Conservation (phyloP, 768 basidiomycete species). For the Dentipellis fragilis region DNA sequence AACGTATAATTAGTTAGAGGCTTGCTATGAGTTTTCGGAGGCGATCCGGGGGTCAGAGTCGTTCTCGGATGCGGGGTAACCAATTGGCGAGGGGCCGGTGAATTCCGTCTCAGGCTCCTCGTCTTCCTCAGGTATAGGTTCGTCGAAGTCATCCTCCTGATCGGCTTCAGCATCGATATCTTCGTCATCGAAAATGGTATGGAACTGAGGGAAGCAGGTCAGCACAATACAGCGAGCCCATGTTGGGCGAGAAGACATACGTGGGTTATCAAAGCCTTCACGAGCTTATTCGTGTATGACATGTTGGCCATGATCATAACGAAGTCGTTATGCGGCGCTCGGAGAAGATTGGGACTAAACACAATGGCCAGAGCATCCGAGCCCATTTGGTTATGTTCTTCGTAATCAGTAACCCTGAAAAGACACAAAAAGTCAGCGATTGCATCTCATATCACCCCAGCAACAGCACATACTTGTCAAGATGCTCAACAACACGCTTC, state of each 20-base stretch:
- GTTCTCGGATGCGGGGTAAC: background rate
- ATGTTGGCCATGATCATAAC: slow-evolving; percentile 72
- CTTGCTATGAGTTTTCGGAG: background rate
- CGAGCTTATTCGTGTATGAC: slow-evolving; percentile 21
- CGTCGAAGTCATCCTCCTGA: slow-evolving; percentile 53
- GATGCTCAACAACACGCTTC: slow-evolving; percentile 68
- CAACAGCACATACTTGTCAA: slow-evolving; percentile 48
- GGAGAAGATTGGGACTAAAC: slow-evolving; percentile 72
- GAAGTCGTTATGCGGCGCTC: slow-evolving; percentile 73
- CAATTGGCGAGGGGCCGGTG: background rate
- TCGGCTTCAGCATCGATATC: slow-evolving; percentile 31
- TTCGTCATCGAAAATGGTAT: slow-evolving; percentile 60
- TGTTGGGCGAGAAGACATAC: slow-evolving; percentile 47
- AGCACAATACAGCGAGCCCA: background rate
- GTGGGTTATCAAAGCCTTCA: slow-evolving; percentile 51
- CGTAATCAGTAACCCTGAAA: slow-evolving; percentile 72
- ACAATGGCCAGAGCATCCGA: slow-evolving; percentile 78
- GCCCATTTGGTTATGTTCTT: slow-evolving; percentile 87
- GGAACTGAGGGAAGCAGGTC: slow-evolving; percentile 30
- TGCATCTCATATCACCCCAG: background rate
- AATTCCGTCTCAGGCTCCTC: slow-evolving; percentile 29
- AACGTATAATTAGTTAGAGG: background rate
- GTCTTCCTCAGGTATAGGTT: slow-evolving; percentile 58
- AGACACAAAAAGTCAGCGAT: background rate
- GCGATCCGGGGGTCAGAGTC: background rate